Conservation (phyloP, 179 eudicot genomes). For the Sideroxylon spinosum region DNA sequence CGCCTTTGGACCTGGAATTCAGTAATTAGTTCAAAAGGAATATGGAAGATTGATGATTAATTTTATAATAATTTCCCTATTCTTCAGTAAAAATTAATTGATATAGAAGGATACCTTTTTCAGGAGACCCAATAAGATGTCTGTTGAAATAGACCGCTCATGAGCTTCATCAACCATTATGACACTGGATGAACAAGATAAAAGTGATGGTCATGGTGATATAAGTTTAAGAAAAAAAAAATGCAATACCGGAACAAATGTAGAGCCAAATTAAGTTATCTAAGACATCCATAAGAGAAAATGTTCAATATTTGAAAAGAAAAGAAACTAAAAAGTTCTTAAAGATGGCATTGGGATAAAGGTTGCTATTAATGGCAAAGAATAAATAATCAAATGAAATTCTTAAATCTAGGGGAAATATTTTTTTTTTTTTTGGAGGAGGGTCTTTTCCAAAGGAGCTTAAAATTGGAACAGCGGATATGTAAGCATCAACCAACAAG, state of each 20-base stretch:
- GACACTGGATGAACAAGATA: constrained; percentile 40
- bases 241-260: neutral
- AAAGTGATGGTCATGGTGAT: neutral
- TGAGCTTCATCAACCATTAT: constrained; percentile 99
- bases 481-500: neutral
- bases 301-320: neutral
- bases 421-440: neutral
- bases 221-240: neutral
- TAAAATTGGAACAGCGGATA: neutral
- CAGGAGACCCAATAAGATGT: constrained; percentile 81
- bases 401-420: neutral
- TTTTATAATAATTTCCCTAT: neutral
- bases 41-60: neutral
- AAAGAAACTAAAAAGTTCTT: neutral
- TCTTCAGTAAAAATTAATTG: constrained; percentile 6
- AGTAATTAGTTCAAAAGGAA: neutral
- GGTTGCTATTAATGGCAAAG: neutral
- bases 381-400: constrained; percentile 5
- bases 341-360: neutral
- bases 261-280: neutral
- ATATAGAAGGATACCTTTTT: constrained; percentile 56
- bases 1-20: constrained; percentile 77
- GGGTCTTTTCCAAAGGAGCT: neutral
- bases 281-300: constrained; percentile 7
- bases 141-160: constrained; percentile 93